Base-by-base conservation (phyloP, 495 filamentous ascomycete species). In the Daldinia loculata region DNA sequence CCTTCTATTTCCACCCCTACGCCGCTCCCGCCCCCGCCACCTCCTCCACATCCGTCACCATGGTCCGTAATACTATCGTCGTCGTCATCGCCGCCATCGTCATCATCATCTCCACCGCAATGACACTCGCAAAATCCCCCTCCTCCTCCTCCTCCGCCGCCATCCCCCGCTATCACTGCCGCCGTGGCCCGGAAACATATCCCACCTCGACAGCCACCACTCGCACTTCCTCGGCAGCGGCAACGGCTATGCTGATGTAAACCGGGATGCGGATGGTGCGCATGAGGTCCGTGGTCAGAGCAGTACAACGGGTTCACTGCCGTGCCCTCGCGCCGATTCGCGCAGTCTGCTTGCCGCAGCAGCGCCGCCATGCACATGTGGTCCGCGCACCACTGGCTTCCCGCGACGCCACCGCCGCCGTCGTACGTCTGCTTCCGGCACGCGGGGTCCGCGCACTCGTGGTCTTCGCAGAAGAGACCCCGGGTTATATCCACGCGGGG, bases 321-420 rank as follows among this genome's bases (percentile, higher is more conserved):
- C 8, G 62, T 41, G 24, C 68, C 68, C 57, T 71, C 57, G 50
- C 68, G 68, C 3, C 63, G 29, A 4, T 53, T 55, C 4, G 3
- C 51, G 39, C 68, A 71, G 41, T 62, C 62, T 8, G 61, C 68
- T 27, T 59, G 68, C 0, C 68, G 57, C n/a, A 63, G n/a, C 7
- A 71, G 58, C 29, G 68, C 68, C 30, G 63, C 63, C 62, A 66
- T 45, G 34, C 68, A 71, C 62, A 66, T 66, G 52, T 71, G 68
- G 32, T 71, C 68, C 5, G 63, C 68, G 63, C 68, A 71, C 68
- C 68, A 71, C 22, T 32, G 4, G 8, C 17, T 9, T 38, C 65
- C 27, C 0, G 30, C 22, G 15, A 34, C 3, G 38, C n/a, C 30
- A 6, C 48, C 34, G 17, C 36, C 62, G 2, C 39, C 24, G 12